Conservation (phyloP, 192 early-diverging fungal species). For the Funneliformis mosseae region DNA sequence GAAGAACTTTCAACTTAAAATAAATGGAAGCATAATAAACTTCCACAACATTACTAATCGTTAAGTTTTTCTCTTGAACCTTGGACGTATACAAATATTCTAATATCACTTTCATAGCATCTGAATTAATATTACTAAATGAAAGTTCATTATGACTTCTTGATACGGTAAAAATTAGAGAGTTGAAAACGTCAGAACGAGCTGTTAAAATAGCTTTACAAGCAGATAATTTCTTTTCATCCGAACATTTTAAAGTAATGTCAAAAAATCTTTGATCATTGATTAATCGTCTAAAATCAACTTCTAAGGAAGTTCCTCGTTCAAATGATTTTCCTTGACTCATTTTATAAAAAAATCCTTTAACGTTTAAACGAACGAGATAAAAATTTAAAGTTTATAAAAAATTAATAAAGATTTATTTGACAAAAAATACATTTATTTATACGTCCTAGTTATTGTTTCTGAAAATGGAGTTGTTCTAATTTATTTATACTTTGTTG, state of each 20-base stretch:
- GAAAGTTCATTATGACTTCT: neutral
- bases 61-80: neutral
- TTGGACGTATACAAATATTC: slow-evolving; percentile 2
- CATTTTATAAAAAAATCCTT: neutral
- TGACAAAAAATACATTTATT: no score
- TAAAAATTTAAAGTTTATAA: no score
- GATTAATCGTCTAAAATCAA: neutral
- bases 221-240: neutral
- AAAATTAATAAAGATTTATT: no score
- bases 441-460: no score
- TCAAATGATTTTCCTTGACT: neutral
- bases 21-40: neutral
- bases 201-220: neutral
- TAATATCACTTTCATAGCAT: slow-evolving; percentile 9
- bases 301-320: neutral
- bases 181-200: neutral
- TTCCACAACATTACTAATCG: neutral
- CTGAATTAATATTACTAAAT: neutral
- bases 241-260: neutral
- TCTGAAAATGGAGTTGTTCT: no score
- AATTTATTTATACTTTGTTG: no score
- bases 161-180: neutral
- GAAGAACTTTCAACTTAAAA: neutral
- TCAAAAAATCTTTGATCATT: neutral
- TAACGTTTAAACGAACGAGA: no score